phyloP scores from a whole-genome alignment of 1,284 basidiomycete species.

The Naganishia liquefaciens region DNA sequence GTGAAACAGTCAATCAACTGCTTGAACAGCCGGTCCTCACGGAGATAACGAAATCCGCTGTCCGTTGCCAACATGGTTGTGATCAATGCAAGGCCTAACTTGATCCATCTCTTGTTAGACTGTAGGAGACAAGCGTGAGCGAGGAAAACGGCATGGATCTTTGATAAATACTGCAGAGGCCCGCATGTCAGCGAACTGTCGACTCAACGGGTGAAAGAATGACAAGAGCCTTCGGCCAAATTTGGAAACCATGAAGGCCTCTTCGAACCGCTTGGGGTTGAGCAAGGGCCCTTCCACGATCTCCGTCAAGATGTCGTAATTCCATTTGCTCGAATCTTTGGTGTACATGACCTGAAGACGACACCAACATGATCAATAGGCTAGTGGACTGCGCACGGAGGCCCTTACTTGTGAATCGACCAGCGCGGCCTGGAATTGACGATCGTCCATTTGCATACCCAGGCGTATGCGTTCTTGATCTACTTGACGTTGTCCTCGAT shows the following conservation, averaged over 20 bases:
- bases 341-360: constrained; percentile 42
- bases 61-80: constrained; percentile 77
- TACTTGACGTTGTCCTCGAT: constrained; percentile 83
- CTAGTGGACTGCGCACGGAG: neutral
- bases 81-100: constrained; percentile 76
- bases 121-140: constrained; percentile 45
- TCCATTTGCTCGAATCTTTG: constrained; percentile 85
- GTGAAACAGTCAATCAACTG: constrained; percentile 87
- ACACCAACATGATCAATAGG: neutral
- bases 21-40: constrained; percentile 81
- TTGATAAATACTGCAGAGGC: constrained; percentile 63
- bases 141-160: neutral
- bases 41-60: constrained; percentile 80
- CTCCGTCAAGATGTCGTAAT: constrained; percentile 81
- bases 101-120: constrained; percentile 79
- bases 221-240: constrained; percentile 83
- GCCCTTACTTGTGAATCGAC: constrained; percentile 75
- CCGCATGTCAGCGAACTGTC: constrained; percentile 80
- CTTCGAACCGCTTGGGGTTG: constrained; percentile 91
- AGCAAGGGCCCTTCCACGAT: constrained; percentile 88
- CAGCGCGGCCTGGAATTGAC: constrained; percentile 75
- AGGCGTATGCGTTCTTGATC: constrained; percentile 85
- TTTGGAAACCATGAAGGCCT: constrained; percentile 85
- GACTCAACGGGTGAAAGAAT: constrained; percentile 88
- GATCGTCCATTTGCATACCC: constrained; percentile 91